Evolutionary conservation across 768 basidiomycete species (phyloP).

Genomic region (Naganishia vishniacii): DNA sequence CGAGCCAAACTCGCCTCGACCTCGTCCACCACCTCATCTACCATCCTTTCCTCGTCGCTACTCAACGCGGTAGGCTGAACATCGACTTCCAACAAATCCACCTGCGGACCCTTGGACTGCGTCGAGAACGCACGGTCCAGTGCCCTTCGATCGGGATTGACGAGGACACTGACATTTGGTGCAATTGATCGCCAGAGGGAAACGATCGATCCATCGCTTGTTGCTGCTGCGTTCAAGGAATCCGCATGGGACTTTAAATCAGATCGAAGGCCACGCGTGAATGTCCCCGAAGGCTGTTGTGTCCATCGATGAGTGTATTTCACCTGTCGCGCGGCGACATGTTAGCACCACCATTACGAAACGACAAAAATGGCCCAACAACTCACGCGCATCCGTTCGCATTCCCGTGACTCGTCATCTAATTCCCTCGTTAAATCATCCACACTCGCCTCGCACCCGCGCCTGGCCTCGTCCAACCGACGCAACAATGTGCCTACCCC

Average conservation of each 20-base stretch:
- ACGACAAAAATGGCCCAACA: constrained; percentile 8
- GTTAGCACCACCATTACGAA: too few species aligned
- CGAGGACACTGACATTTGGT: constrained; percentile 73
- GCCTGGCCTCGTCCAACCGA: constrained; percentile 68
- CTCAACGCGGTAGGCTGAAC: constrained; percentile 60
- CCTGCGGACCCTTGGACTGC: constrained; percentile 55
- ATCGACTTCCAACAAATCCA: constrained; percentile 69
- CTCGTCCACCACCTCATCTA: constrained; percentile 66
- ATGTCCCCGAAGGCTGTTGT: constrained; percentile 71
- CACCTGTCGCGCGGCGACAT: constrained; percentile 55
- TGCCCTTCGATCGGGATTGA: constrained; percentile 58
- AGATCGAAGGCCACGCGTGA: constrained; percentile 65
- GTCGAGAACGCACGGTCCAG: constrained; percentile 47
- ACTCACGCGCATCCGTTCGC: constrained; percentile 67
- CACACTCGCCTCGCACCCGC: constrained; percentile 54
- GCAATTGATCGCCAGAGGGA: constrained; percentile 30
- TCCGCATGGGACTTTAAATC: constrained; percentile 71
- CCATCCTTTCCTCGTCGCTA: constrained; percentile 53
- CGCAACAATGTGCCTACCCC: constrained; percentile 59
- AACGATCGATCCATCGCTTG: constrained; percentile 71
- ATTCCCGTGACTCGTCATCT: constrained; percentile 76
- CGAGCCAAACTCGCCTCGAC: constrained; percentile 73
- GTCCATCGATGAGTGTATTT: constrained; percentile 83
- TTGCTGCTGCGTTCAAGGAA: constrained; percentile 68
- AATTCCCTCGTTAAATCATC: constrained; percentile 62